Percentiles rank a stretch among this genome's conserved stretches.
phyloP scores from a whole-genome alignment of 108 stramenopile genomes.

The Fragilaria crotonensis region DNA sequence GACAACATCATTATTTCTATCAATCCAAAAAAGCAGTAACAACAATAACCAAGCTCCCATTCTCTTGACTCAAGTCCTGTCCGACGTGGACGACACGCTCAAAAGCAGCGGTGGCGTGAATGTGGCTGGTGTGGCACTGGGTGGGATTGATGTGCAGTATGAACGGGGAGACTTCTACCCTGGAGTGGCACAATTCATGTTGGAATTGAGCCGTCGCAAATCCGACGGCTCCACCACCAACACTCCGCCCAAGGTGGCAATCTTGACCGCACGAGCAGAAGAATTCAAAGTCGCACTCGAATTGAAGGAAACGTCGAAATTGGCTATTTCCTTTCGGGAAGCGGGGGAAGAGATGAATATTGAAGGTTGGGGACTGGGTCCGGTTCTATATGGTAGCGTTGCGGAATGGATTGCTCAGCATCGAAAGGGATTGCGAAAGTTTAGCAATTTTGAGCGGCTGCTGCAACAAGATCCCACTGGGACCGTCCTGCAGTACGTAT shows the following conservation, averaged over 20 bases:
- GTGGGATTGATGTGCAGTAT: conserved; percentile 92
- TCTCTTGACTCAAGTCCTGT: conserved; percentile 41
- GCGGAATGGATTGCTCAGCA: conserved; percentile 91
- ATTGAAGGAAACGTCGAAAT: conserved; percentile 72
- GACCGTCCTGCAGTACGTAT: conserved; percentile 71
- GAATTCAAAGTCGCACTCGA: conserved; percentile 93
- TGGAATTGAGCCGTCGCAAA: conserved; percentile 58
- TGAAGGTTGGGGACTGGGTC: conserved; percentile 84
- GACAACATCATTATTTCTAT: too few relatives aligned
- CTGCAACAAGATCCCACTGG: conserved; percentile 81
- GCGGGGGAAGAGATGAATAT: conserved; percentile 69
- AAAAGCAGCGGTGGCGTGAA: conserved; percentile 87
- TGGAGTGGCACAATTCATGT: conserved; percentile 89
- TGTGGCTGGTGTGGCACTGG: conserved; percentile 79
- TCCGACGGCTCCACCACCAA: conserved; percentile 7
- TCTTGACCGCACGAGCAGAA: conserved; percentile 89
- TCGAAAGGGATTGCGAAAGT: conserved; percentile 85
- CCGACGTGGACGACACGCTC: conserved; percentile 92
- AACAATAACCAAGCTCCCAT: neutral
- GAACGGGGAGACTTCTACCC: conserved; percentile 90
- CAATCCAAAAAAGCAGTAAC: neutral
- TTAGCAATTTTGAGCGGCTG: conserved; percentile 82
- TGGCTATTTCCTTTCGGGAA: conserved; percentile 63
- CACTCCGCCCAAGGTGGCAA: conserved; percentile 83
- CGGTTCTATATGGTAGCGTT: conserved; percentile 91